Evolutionary conservation across 73 alveolate species (phyloP).

Genomic region (Paramecium pentaurelia): DNA sequence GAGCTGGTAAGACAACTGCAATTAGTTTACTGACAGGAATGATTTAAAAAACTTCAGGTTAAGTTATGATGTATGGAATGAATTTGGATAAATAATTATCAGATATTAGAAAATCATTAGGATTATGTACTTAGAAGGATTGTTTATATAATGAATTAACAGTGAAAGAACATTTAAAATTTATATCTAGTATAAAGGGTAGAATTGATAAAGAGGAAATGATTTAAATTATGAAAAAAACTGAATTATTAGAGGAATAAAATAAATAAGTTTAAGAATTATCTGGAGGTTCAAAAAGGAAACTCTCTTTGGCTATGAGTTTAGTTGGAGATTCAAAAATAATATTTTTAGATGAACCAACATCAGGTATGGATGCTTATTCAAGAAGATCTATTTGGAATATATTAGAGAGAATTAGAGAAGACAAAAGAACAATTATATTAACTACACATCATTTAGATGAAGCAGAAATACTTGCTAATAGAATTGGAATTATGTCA

Average conservation of each 20-base stretch:
- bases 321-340: slow-evolving; percentile 70
- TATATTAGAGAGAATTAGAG: slow-evolving; percentile 47
- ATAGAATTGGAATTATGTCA: slow-evolving; percentile 88
- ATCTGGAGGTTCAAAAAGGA: slow-evolving; percentile 79
- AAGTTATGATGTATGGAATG: slow-evolving; percentile 57
- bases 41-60: slow-evolving; percentile 65
- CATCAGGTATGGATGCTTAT: slow-evolving; percentile 78
- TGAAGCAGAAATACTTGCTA: slow-evolving; percentile 93
- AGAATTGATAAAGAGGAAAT: slow-evolving; percentile 38
- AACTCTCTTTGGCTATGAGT: slow-evolving; percentile 75
- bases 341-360: slow-evolving; percentile 80
- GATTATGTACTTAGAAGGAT: slow-evolving; percentile 75
- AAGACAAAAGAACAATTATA: slow-evolving; percentile 68
- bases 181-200: slow-evolving; percentile 69
- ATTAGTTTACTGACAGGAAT: slow-evolving; percentile 65
- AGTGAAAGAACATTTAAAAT: slow-evolving; percentile 69
- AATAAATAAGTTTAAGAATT: slow-evolving; percentile 55
- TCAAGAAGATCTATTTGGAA: slow-evolving; percentile 72
- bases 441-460: slow-evolving; percentile 90
- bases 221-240: slow-evolving; percentile 59
- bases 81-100: slow-evolving; percentile 30
- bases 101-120: slow-evolving; percentile 65
- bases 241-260: slow-evolving; percentile 65
- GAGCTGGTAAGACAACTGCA: slow-evolving; percentile 70
- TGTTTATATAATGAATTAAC: slow-evolving; percentile 73